These are phyloP conservation scores for Flaveria bidentis DNA, from an alignment of 129 eudicot genomes.

Conservation along the genomic window DNA sequence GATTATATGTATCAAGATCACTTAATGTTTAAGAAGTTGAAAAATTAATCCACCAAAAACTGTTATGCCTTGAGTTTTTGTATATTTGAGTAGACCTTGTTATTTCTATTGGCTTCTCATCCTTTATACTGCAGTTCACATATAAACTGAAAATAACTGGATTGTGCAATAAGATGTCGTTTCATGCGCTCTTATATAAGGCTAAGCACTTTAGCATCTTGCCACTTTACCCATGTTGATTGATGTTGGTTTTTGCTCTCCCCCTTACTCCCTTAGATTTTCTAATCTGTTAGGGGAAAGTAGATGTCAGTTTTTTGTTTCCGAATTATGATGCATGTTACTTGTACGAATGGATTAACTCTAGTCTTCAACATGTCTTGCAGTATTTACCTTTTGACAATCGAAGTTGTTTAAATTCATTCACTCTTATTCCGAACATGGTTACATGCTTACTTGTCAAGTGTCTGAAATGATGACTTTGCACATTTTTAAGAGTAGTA, in stretches of 20 bases:
- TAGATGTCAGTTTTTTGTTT: background rate
- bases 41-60: background rate
- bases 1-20: conserved; percentile 9
- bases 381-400: background rate
- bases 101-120: background rate
- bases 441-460: background rate
- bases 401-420: background rate
- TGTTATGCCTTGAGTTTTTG: background rate
- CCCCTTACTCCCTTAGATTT: background rate
- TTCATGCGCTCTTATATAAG: conserved; percentile 2
- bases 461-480: conserved; percentile 13
- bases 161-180: background rate
- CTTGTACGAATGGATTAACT: background rate
- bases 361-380: background rate
- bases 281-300: background rate
- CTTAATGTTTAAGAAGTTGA: conserved; percentile 5
- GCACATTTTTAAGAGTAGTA: conserved; percentile 14
- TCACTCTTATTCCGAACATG: background rate
- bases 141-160: background rate
- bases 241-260: background rate
- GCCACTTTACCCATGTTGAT: background rate
- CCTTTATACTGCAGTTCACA: background rate
- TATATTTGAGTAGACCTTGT: background rate
- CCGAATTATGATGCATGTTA: background rate
- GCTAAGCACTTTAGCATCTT: background rate